phyloP scores from a whole-genome alignment of 305 asterid species.

The Plantago lanceolata region DNA sequence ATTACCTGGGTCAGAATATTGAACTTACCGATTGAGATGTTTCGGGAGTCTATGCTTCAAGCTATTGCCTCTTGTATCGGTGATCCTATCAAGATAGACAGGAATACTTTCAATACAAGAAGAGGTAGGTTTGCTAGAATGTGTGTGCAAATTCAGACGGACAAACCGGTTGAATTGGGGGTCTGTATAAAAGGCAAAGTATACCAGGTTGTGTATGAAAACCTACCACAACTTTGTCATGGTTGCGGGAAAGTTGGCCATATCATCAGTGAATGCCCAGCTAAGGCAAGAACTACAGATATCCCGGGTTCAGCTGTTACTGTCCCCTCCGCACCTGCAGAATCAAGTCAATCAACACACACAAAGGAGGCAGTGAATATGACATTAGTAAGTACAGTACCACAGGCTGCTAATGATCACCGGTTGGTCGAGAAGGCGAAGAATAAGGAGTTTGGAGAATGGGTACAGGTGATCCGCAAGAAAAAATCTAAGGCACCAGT shows the following conservation, averaged over 20 bases:
- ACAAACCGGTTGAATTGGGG: not conserved
- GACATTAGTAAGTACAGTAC: too few species aligned
- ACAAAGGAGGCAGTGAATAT: too few species aligned
- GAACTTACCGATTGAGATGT: not conserved
- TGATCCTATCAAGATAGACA: not conserved
- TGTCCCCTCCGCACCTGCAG: not conserved
- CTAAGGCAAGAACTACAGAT: not conserved
- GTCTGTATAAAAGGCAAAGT: not conserved
- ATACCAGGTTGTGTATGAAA: not conserved
- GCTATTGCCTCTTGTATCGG: not conserved
- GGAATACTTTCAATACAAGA: not conserved
- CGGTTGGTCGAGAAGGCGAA: too few species aligned
- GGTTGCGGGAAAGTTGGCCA: not conserved
- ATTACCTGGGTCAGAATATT: not conserved
- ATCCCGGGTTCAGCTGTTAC: not conserved
- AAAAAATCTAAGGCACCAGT: too few species aligned
- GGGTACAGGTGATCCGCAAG: too few species aligned
- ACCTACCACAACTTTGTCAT: not conserved
- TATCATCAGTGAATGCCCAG: not conserved
- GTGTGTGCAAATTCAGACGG: not conserved
- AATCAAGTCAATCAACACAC: too few species aligned
- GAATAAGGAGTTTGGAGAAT: too few species aligned
- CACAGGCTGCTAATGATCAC: too few species aligned
- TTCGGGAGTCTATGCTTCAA: not conserved
- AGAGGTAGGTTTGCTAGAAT: not conserved